These are phyloP conservation scores for Debaryomyces castellii DNA, from an alignment of 805 yeast genomes.

Conservation along the genomic window DNA sequence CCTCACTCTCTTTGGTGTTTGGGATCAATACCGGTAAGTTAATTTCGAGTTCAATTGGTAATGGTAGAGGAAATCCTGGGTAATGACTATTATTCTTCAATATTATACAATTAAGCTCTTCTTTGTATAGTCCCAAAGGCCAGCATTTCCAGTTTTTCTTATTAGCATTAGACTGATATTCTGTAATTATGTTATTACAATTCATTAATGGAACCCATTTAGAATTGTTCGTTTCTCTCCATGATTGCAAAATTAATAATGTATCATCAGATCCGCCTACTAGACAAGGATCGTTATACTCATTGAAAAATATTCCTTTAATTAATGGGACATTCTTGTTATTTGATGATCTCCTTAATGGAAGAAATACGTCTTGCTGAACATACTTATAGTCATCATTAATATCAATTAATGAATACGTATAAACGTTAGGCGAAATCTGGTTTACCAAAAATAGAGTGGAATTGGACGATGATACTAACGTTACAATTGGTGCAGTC, in stretches of 20 bases:
- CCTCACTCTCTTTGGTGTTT: conserved; percentile 15
- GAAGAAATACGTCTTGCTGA: conserved; percentile 40
- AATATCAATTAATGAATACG: conserved; percentile 50
- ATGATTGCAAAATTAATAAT: conserved; percentile 65
- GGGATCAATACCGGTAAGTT: conserved; percentile 55
- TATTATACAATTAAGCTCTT: conserved; percentile 70
- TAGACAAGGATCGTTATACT: conserved; percentile 86
- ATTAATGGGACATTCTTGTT: conserved; percentile 38
- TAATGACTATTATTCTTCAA: conserved; percentile 62
- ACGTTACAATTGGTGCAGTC: conserved; percentile 68
- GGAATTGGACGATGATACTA: conserved; percentile 60
- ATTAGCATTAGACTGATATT: conserved; percentile 47
- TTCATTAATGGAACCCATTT: conserved; percentile 86
- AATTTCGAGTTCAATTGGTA: conserved; percentile 77
- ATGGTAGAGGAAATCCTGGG: conserved; percentile 82
- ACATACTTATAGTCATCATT: conserved; percentile 37
- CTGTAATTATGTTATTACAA: conserved; percentile 42
- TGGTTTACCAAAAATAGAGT: conserved; percentile 53
- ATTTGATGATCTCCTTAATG: conserved; percentile 23
- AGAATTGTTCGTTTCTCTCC: conserved; percentile 77
- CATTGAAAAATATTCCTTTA: conserved; percentile 79
- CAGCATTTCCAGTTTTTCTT: conserved; percentile 66
- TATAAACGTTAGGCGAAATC: conserved; percentile 31
- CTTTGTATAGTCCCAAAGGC: conserved; percentile 81
- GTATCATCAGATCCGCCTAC: conserved; percentile 74